A percentile compares a stretch with the other conserved stretches of the same genome.
These are phyloP conservation scores for Rosa persica DNA, from an alignment of 306 rosid genomes.

Conservation along the genomic window DNA sequence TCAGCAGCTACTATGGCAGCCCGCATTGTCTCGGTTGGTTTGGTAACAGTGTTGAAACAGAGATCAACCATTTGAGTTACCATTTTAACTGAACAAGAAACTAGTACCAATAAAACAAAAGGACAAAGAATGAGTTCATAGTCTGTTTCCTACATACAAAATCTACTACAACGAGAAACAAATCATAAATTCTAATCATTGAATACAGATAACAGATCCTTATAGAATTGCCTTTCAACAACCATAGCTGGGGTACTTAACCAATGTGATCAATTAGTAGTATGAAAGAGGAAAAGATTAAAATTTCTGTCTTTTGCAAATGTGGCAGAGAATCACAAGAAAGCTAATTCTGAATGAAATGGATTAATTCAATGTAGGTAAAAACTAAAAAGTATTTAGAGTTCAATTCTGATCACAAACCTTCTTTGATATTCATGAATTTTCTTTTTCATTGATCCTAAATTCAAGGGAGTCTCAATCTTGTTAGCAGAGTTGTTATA, in stretches of 20 bases:
- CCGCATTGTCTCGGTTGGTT: slow-evolving; percentile 78
- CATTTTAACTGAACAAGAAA: slow-evolving; percentile 45
- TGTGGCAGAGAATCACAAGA: background rate
- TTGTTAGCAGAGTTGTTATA: background rate
- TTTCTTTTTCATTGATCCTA: background rate
- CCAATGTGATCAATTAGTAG: background rate
- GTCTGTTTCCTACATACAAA: background rate
- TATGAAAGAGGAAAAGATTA: slow-evolving; percentile 2
- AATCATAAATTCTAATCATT: background rate
- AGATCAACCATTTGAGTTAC: slow-evolving; percentile 73
- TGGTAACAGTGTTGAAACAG: slow-evolving; percentile 84
- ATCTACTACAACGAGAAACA: background rate
- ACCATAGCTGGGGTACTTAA: slow-evolving; percentile 23
- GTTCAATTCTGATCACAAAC: background rate
- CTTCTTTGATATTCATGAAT: background rate
- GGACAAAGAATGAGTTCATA: slow-evolving; percentile 9
- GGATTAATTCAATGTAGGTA: background rate
- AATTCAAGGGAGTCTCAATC: background rate
- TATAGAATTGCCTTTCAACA: slow-evolving; percentile 31
- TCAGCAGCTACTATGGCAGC: slow-evolving; percentile 85
- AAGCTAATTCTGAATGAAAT: background rate
- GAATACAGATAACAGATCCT: slow-evolving; percentile 16
- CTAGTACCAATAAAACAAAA: slow-evolving; percentile 18
- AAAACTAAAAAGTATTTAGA: background rate
- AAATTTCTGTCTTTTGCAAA: background rate